Base-by-base conservation (phyloP, 2,329 filamentous ascomycete genomes). In the Diaporthe australafricana region DNA sequence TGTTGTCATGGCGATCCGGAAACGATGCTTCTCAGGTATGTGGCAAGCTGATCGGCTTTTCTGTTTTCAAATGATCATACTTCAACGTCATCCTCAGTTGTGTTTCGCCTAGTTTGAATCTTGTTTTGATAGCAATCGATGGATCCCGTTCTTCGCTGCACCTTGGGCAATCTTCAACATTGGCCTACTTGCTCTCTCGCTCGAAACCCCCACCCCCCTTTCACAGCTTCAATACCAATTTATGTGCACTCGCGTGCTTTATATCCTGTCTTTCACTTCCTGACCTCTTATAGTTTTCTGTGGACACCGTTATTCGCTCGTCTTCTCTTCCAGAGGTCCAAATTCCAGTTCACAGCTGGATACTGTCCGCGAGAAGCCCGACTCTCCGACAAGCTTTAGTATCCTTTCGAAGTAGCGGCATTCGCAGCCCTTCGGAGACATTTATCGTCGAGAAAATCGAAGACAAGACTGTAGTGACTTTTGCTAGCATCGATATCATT, bases 281-380 rank as follows among this genome's bases (percentile, higher is more conserved):
- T 60, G 25, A 60, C 27, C 38, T 45, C 22, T 60, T 9, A 1
- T 60, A 60, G 60, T 38, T 30, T 2, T 83, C 84, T 14, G 77
- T 85, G 17, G 86, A 88, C 45, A 78, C 82, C 30, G 79, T 81
- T 7, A 73, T 92, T 7, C 84, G 85, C 75, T 88, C 87, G 2
- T 92, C 91, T 1, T 89, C 88, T 0, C 81, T 85, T 1, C 95
- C 93, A 0, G 89, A 94, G 5, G 81, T 95, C 30, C 86, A 85
- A 57, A 90, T 99, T 55, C 96, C 96, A 0, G 87, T 94, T 12
- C 96, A 99, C 78, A 90, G 92, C 42, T 98, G 96, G 84, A 84
- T 98, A 6, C 81, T 98, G 11, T 86, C 91, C 20, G 93, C 90
- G 16, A 89, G 96, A 75, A 98, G 94, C 77, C 82, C 89, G 5